Conservation (phyloP, 768 basidiomycete genomes). For the Trametes meyenii region DNA sequence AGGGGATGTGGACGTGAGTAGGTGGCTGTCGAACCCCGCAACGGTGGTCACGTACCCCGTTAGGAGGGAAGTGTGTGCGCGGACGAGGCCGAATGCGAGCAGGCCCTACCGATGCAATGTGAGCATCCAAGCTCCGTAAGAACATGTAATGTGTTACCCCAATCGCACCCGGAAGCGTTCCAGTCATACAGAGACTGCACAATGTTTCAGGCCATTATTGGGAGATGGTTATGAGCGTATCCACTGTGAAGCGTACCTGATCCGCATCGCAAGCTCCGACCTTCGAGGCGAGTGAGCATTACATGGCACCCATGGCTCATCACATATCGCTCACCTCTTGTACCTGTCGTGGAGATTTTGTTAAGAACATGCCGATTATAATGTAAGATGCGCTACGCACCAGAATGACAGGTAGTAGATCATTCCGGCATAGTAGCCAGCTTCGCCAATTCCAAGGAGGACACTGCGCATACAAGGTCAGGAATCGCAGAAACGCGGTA, state of each 20-base stretch:
- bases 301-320: not conserved
- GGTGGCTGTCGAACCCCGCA: not conserved
- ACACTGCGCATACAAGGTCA: constrained; percentile 40
- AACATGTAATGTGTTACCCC: constrained; percentile 37
- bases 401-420: constrained; percentile 65
- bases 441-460: constrained; percentile 61
- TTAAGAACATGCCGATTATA: not conserved
- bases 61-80: constrained; percentile 49
- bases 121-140: not conserved
- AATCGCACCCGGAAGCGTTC: constrained; percentile 57
- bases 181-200: constrained; percentile 57
- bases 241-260: constrained; percentile 40
- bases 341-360: constrained; percentile 30
- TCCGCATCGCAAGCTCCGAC: constrained; percentile 52
- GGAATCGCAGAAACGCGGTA: not conserved
- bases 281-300: not conserved
- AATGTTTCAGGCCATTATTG: not conserved
- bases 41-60: constrained; percentile 36
- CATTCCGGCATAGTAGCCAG: constrained; percentile 62
- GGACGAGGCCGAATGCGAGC: constrained; percentile 58
- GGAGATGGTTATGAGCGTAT: not conserved
- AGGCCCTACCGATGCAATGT: constrained; percentile 43
- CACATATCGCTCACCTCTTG: constrained; percentile 25
- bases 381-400: constrained; percentile 24
- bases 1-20: not conserved